Evolutionary conservation across 1,139 yeast species (phyloP), one percentile per base, ranked within the genome.

Genomic region (Citeromyces hawaiiensis): DNA sequence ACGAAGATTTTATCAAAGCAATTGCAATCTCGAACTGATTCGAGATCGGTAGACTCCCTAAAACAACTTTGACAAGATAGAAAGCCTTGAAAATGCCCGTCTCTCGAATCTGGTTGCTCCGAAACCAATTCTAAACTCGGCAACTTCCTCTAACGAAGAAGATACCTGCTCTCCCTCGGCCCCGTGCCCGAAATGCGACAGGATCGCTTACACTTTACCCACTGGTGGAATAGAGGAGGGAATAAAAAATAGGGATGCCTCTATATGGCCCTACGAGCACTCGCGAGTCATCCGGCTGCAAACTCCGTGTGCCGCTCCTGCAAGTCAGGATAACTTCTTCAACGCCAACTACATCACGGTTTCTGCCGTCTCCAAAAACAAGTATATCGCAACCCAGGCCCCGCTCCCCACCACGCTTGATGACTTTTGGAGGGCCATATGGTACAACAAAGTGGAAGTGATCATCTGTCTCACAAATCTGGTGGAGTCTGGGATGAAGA

Each of bases 321-420:
- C 13, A 6, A 25, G 36, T 3, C 23, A 40, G 34, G 59, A 60
- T 43, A 76, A 73, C 47, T 75, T 79, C 50, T 71, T 79, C 50
- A 79, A 79, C 52, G 87, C 86, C 2, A 72, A 74, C 45, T 72
- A 71, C 49, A 57, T 78, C 18, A 48, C 57, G 2, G 54, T 58
- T 50, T 39, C 50, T 41, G n/a, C 46, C 45, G 48, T 65, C 53
- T 25, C 47, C 49, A 38, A 50, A 15, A 42, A 53, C 38, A 64
- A 69, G 39, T 82, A 79, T 52, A 79, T 85, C 46, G 95, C 94
- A 1, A 80, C 94, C 0, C 95, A 85, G 48, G 95, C 93, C 1
- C 96, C 96, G 2, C 57, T 85, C 34, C 75, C 77, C 2, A 73
- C 78, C 17, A 83, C 95, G 0, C 68, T 80, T 43, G 77, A 75